Evolutionary conservation across 169 alveolate species (phyloP), one percentile per base, ranked within the genome.

Genomic region (Plasmodium vivax): DNA sequence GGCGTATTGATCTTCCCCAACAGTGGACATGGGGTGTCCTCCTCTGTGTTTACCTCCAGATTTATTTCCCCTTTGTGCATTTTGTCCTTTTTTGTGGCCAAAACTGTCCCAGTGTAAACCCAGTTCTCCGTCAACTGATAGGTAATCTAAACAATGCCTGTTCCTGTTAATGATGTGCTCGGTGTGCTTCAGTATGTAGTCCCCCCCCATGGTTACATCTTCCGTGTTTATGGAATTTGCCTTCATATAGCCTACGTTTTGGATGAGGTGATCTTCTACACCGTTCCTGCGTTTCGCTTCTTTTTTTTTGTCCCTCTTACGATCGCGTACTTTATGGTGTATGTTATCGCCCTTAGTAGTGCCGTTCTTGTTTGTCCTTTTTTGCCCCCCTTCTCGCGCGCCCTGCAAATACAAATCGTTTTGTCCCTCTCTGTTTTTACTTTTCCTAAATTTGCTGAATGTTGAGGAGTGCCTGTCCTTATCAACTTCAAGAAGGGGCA

Each of bases 1-100:
- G 56, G 84, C 54, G 62, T 92, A 47, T 82, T 92, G 72, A 71
- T 92, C 80, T 45, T 79, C 83, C 83, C 34, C 71, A 62, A 7
- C 43, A 9, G 74, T 2, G 14, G 30, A 62, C 80, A 16, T 34
- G 32, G 27, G 71, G n/a, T 68, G 38, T 27, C 77, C 4, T n/a
- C 41, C 77, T 68, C 38, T 10, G 77, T 68, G 27, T 68, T 27
- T 68, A 30, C 38, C 6, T 14, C n/a, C 6, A 68, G 12, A 8
- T 68, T 68, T 19, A 68, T 30, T 68, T 30, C 77, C n/a, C 32
- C 38, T 68, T 68, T 68, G 77, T 68, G 14, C n/a, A 74, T 3
- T 43, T 16, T 12, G 62, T 51, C 62, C 10, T 8, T 77, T 75
- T 54, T n/a, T 75, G 27, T 6, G 32, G n/a, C 38, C 72, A 30